A percentile compares a stretch with the other conserved stretches of the same genome.
Evolutionary conservation across 768 basidiomycete genomes (phyloP).

Genomic region (Termitomyces sp.): DNA sequence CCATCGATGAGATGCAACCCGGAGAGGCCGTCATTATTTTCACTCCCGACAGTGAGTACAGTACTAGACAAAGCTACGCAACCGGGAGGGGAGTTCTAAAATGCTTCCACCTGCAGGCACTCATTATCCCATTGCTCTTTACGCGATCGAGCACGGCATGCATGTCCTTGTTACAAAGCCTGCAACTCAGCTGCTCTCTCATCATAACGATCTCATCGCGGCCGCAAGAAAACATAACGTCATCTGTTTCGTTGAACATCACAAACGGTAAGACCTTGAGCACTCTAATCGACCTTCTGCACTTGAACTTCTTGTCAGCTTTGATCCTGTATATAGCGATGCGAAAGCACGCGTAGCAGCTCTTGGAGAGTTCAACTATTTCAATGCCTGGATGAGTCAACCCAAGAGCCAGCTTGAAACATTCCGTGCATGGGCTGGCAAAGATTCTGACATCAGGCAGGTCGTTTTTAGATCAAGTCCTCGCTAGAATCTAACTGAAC

Average conservation of each 20-base stretch:
- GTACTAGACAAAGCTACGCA: background rate
- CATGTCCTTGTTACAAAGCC: conserved; percentile 95
- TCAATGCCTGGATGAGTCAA: conserved; percentile 97
- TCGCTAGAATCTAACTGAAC: conserved; percentile 6
- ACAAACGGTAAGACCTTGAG: conserved; percentile 58
- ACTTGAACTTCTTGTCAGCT: conserved; percentile 32
- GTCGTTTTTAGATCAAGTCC: background rate
- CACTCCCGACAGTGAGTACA: conserved; percentile 76
- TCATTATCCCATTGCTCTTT: conserved; percentile 80
- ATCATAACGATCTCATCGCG: conserved; percentile 76
- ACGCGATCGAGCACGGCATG: conserved; percentile 80
- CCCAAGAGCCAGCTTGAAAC: conserved; percentile 94
- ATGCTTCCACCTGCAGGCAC: conserved; percentile 45
- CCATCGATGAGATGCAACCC: conserved; percentile 71
- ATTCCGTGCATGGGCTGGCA: conserved; percentile 93
- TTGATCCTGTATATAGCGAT: conserved; percentile 91
- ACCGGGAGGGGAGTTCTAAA: background rate
- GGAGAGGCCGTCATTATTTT: conserved; percentile 93
- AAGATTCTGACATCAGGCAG: conserved; percentile 88
- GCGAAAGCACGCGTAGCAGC: conserved; percentile 72
- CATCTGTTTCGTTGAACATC: conserved; percentile 92
- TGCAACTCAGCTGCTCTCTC: conserved; percentile 78
- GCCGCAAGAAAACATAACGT: conserved; percentile 78
- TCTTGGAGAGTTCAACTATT: conserved; percentile 92
- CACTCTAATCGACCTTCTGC: background rate